Percentiles rank a stretch among this genome's conserved stretches.
phyloP scores from a whole-genome alignment of 495 filamentous ascomycete genomes.

The Saxispiralis lemnorum region DNA sequence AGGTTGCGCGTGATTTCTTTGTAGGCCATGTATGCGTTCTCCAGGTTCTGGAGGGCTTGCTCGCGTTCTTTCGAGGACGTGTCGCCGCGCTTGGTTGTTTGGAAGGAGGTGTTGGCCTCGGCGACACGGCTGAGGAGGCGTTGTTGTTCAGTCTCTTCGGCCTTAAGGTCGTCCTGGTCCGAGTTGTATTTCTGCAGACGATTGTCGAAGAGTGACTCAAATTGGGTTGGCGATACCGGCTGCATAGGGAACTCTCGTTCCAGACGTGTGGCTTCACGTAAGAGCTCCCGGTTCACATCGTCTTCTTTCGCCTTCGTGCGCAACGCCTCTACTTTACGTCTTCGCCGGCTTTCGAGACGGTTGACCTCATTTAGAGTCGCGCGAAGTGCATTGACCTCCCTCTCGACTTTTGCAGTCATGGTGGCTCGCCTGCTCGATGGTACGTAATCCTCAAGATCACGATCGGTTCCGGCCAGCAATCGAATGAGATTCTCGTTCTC shows the following conservation, averaged over 20 bases:
- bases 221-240: conserved; percentile 65
- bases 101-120: conserved; percentile 63
- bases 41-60: conserved; percentile 67
- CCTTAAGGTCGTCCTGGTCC: conserved; percentile 48
- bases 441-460: conserved; percentile 70
- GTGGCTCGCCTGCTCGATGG: conserved; percentile 63
- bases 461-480: conserved; percentile 58
- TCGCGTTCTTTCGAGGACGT: conserved; percentile 62
- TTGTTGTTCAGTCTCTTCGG: conserved; percentile 63
- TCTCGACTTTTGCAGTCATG: conserved; percentile 64
- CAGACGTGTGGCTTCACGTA: conserved; percentile 63
- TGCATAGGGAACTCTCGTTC: conserved; percentile 77
- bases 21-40: conserved; percentile 86
- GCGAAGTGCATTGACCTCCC: conserved; percentile 54
- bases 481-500: conserved; percentile 56
- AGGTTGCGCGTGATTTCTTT: conserved; percentile 83
- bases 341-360: conserved; percentile 59
- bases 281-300: conserved; percentile 70
- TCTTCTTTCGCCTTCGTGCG: conserved; percentile 65
- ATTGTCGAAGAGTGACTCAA: conserved; percentile 77
- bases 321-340: conserved; percentile 55
- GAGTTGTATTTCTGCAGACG: conserved; percentile 62
- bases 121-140: conserved; percentile 46
- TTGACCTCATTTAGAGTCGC: conserved; percentile 65
- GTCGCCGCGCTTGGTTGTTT: conserved; percentile 51